phyloP scores from a whole-genome alignment of 768 basidiomycete genomes.

The Hygrocybe coccinea region DNA sequence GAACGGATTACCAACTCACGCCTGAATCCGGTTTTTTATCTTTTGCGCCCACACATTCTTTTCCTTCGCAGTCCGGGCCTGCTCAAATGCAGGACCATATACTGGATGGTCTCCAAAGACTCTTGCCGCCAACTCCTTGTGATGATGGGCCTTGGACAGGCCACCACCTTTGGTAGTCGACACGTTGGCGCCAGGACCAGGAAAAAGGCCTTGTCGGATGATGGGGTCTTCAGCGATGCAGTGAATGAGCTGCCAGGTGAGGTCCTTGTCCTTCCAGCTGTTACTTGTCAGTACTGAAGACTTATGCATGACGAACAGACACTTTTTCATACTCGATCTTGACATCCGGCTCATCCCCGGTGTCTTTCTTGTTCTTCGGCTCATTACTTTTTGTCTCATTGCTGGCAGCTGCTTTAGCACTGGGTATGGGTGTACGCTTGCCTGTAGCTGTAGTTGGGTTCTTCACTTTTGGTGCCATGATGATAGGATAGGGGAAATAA shows the following conservation, averaged over 20 bases:
- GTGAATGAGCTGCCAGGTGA: constrained; percentile 1
- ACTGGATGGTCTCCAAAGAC: constrained; percentile 13
- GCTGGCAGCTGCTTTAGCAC: neutral
- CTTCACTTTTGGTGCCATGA: neutral
- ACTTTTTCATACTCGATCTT: neutral
- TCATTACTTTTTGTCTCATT: neutral
- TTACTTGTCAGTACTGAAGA: neutral
- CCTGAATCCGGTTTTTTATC: constrained; percentile 6
- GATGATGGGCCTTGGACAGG: constrained; percentile 12
- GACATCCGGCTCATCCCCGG: neutral
- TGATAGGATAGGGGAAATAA: neutral
- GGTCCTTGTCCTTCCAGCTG: constrained; percentile 6
- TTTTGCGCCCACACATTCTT: neutral
- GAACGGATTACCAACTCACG: neutral
- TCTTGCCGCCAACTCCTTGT: constrained; percentile 6
- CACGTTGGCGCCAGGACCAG: constrained; percentile 11
- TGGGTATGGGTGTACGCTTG: neutral
- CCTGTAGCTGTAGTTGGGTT: neutral
- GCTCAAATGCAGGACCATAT: constrained; percentile 5
- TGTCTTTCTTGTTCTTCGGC: neutral
- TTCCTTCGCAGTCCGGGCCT: neutral
- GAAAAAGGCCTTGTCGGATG: constrained; percentile 19
- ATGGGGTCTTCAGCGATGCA: constrained; percentile 1
- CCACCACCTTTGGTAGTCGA: constrained; percentile 11
- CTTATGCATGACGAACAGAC: neutral